These are phyloP conservation scores for Cystobasidium ongulense DNA, from an alignment of 768 basidiomycete species.

Conservation along the genomic window DNA sequence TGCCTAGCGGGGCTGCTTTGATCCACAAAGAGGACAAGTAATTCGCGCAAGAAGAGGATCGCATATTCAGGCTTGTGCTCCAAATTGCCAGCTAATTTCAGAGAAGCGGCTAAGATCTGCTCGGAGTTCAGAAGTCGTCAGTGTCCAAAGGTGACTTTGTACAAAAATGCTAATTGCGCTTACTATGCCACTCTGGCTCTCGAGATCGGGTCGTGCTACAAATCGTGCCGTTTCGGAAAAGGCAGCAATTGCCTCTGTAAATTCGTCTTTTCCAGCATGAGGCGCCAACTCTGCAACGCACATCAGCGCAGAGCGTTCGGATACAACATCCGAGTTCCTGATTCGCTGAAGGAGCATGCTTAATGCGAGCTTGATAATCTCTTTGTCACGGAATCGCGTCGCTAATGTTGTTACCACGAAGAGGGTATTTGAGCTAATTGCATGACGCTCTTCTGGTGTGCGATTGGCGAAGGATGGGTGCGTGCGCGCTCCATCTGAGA, in stretches of 20 bases:
- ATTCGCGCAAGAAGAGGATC: slow-evolving; percentile 69
- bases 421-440: neutral
- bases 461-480: neutral
- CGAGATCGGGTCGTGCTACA: neutral
- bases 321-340: slow-evolving; percentile 58
- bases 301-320: slow-evolving; percentile 78
- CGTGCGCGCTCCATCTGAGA: neutral
- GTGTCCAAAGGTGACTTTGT: too few relatives aligned
- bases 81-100: slow-evolving; percentile 58
- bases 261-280: slow-evolving; percentile 63
- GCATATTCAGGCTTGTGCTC: slow-evolving; percentile 66
- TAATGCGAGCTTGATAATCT: slow-evolving; percentile 78
- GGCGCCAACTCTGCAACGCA: slow-evolving; percentile 85
- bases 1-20: slow-evolving; percentile 64
- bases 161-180: neutral
- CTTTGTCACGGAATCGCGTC: neutral
- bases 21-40: slow-evolving; percentile 76
- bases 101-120: slow-evolving; percentile 82
- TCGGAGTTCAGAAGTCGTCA: neutral
- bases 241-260: slow-evolving; percentile 71
- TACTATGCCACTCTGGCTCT: neutral
- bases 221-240: slow-evolving; percentile 71
- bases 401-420: slow-evolving; percentile 2
- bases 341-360: slow-evolving; percentile 87
- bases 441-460: slow-evolving; percentile 27